Base-by-base conservation (phyloP, 306 rosid genomes). In the Dalbergia cultrata region DNA sequence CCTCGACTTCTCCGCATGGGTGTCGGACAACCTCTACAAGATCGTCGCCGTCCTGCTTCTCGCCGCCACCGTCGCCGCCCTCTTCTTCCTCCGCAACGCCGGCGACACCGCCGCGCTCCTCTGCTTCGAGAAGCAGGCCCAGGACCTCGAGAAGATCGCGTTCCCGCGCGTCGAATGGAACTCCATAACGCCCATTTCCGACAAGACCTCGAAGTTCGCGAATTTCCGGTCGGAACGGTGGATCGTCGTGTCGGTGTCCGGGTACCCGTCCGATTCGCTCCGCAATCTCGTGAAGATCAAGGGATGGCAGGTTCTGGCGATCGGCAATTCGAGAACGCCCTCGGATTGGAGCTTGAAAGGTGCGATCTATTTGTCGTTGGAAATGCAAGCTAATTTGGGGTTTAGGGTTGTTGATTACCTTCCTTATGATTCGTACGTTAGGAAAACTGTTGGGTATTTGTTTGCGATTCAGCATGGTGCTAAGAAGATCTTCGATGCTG, bases 391-490 rank as follows among this genome's bases (percentile, higher is more conserved):
- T 17, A 83, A 75, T 73, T 85, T 96, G 88, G 98, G 94, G 60
- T 96, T 90, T 84, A 85, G 99, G 75, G 93, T 96, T 59, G 90
- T 92, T 58, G 97, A 93, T 78, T 90, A 70, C 58, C 83, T 96
- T 81, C 98, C 98, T 70, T 96, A 90, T 76, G 97, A 93, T 77
- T 93, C 98, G 10, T 92, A 85, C 74, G 93, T 96, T 81, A 90
- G 99, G 89, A 96, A 96, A 76, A 92, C 76, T 81, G 94, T 93
- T 70, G 99, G 99, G 22, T 96, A 92, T 76, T 87, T 96, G 87
- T 96, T 92, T 76, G 99, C 99, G 0, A 92, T 93, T 76, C 99
- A 93, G 67, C 99, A 93, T 14, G 99, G 99, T 6, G 99, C 97
- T 44, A 90, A 89, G 89, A 96, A 89, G 86, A 90, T 96, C 66